Evolutionary conservation across 805 yeast genomes (phyloP).

Genomic region (Kodamaea sagamina): DNA sequence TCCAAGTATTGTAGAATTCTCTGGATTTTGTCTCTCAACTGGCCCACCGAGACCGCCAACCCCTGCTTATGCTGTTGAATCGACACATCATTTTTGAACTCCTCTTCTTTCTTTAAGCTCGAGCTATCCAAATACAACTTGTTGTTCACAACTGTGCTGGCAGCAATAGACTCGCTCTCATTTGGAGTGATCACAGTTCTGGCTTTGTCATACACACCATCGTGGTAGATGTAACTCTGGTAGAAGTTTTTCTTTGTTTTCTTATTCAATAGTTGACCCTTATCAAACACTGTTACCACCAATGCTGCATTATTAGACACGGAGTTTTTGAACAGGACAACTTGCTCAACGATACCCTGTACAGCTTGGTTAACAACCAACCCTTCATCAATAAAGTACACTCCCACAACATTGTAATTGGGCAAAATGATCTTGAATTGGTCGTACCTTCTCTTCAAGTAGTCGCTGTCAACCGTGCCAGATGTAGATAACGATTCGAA

Average conservation of each 20-base stretch:
- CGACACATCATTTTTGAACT: slow-evolving; percentile 11
- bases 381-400: slow-evolving; percentile 25
- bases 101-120: slow-evolving; percentile 12
- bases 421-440: slow-evolving; percentile 35
- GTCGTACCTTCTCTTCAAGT: slow-evolving; percentile 26
- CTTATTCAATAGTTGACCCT: neutral
- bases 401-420: slow-evolving; percentile 29
- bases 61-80: slow-evolving; percentile 14
- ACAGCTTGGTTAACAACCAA: neutral
- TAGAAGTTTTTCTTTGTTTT: neutral
- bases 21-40: slow-evolving; percentile 25
- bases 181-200: slow-evolving; percentile 24
- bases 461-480: slow-evolving; percentile 25
- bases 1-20: slow-evolving; percentile 24
- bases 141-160: slow-evolving; percentile 32
- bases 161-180: slow-evolving; percentile 35
- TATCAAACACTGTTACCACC: slow-evolving; percentile 5
- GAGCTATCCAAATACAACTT: slow-evolving; percentile 24
- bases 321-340: slow-evolving; percentile 1
- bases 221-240: slow-evolving; percentile 7
- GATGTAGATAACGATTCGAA: slow-evolving; percentile 30
- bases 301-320: neutral
- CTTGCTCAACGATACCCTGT: slow-evolving; percentile 3
- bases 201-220: slow-evolving; percentile 6
- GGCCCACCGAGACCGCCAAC: slow-evolving; percentile 20